phyloP scores from a whole-genome alignment of 2,329 filamentous ascomycete genomes.

The Talaromyces verruculosus region DNA sequence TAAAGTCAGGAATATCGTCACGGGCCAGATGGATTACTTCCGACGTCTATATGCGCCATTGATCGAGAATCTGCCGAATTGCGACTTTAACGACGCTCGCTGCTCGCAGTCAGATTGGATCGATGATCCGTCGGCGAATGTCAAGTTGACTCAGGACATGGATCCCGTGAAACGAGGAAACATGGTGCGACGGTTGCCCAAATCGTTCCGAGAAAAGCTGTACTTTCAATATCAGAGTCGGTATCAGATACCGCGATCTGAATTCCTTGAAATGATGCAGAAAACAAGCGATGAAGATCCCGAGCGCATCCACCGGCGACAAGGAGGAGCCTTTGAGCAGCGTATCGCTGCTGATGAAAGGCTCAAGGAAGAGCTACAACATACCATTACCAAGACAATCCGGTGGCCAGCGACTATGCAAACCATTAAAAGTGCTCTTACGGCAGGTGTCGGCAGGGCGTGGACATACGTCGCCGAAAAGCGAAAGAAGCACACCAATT shows the following conservation, averaged over 20 bases:
- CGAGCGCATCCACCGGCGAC: constrained; percentile 66
- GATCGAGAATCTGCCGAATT: constrained; percentile 85
- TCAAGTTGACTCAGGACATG: constrained; percentile 82
- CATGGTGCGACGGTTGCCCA: constrained; percentile 90
- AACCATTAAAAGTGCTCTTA: constrained; percentile 79
- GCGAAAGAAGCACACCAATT: constrained; percentile 59
- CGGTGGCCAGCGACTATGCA: constrained; percentile 89
- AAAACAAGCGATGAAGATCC: constrained; percentile 67
- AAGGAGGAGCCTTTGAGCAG: constrained; percentile 82
- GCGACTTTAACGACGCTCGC: constrained; percentile 68
- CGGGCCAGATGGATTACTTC: constrained; percentile 87
- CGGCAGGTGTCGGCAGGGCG: constrained; percentile 68
- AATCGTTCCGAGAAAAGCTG: constrained; percentile 79
- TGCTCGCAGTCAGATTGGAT: constrained; percentile 62
- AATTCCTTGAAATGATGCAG: constrained; percentile 83
- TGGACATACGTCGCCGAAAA: constrained; percentile 82
- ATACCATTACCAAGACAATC: constrained; percentile 82
- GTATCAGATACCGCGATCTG: constrained; percentile 76
- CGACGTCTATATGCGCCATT: constrained; percentile 86
- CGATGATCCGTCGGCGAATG: constrained; percentile 62
- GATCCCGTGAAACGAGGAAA: constrained; percentile 86
- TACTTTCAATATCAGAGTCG: constrained; percentile 96
- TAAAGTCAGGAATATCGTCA: constrained; percentile 93
- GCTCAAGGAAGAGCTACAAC: constrained; percentile 68
- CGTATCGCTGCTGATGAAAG: constrained; percentile 73